These are phyloP conservation scores for Coniferiporia sulphurascens DNA, from an alignment of 1,284 basidiomycete genomes.

Conservation along the genomic window DNA sequence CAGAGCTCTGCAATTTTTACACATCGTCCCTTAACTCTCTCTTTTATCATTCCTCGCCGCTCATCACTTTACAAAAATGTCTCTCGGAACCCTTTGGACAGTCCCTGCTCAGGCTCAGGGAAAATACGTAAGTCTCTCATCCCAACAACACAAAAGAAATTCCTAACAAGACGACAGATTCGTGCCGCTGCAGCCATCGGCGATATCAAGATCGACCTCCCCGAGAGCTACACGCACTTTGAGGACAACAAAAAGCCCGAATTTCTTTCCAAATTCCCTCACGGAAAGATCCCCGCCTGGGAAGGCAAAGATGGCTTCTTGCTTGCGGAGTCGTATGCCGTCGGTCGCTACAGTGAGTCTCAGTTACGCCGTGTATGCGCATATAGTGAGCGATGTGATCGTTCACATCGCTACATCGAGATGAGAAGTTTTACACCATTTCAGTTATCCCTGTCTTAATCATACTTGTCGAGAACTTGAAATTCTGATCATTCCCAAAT, in stretches of 20 bases:
- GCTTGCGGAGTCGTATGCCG: constrained; percentile 76
- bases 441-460: constrained; percentile 68
- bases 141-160: background rate
- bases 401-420: constrained; percentile 25
- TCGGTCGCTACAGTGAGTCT: constrained; percentile 86
- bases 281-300: constrained; percentile 82
- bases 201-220: constrained; percentile 62
- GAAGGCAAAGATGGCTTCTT: constrained; percentile 77
- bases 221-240: constrained; percentile 54
- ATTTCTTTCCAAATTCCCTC: constrained; percentile 76
- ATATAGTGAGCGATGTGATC: constrained; percentile 25
- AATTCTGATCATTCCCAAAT: constrained; percentile 32
- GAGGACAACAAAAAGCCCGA: constrained; percentile 77
- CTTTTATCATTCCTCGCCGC: constrained; percentile 1
- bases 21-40: background rate
- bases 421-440: constrained; percentile 36
- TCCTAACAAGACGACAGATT: constrained; percentile 41
- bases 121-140: constrained; percentile 9
- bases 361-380: constrained; percentile 12
- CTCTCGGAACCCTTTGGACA: constrained; percentile 18
- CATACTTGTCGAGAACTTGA: constrained; percentile 49
- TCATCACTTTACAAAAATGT: constrained; percentile 6
- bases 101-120: constrained; percentile 7
- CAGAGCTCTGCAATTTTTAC: too few relatives aligned
- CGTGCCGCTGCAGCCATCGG: constrained; percentile 68